Conservation (phyloP, 78 protist genomes). For the Blattamonas nauphoetae region DNA sequence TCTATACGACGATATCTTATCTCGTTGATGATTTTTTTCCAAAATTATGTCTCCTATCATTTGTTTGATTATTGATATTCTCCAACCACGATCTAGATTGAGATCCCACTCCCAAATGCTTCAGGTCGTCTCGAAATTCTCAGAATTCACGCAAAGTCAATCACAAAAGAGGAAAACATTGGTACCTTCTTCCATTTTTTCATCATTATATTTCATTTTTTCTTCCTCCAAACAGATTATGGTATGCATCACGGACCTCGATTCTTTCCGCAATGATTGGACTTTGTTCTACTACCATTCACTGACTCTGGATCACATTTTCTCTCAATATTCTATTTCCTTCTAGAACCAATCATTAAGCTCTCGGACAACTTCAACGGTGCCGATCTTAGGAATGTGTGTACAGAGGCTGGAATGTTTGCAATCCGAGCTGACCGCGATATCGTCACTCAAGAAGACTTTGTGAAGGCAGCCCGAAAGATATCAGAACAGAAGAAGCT, state of each 20-base stretch:
- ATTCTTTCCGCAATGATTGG: conserved; percentile 28
- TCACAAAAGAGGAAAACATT: conserved; percentile 84
- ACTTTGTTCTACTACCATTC: background rate
- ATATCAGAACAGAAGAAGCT: conserved; percentile 86
- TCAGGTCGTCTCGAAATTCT: conserved; percentile 76
- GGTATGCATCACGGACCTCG: background rate
- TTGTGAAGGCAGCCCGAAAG: conserved; percentile 93
- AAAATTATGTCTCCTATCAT: background rate
- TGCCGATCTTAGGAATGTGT: conserved; percentile 95
- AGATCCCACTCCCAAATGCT: conserved; percentile 95
- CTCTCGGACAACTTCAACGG: conserved; percentile 96
- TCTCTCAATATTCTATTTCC: background rate
- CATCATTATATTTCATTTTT: no score
- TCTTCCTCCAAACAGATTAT: background rate
- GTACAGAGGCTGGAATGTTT: conserved; percentile 96
- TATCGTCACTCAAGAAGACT: conserved; percentile 83
- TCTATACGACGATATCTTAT: background rate
- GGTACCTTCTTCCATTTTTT: conserved; percentile 35
- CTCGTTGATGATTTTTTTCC: background rate
- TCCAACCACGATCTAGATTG: conserved; percentile 42
- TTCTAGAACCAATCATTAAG: conserved; percentile 79
- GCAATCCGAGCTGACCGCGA: conserved; percentile 92
- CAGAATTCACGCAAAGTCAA: conserved; percentile 84
- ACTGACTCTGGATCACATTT: background rate
- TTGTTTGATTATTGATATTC: background rate